Base-by-base conservation (phyloP, 2,329 filamentous ascomycete genomes). In the Aspergillus uvarum region DNA sequence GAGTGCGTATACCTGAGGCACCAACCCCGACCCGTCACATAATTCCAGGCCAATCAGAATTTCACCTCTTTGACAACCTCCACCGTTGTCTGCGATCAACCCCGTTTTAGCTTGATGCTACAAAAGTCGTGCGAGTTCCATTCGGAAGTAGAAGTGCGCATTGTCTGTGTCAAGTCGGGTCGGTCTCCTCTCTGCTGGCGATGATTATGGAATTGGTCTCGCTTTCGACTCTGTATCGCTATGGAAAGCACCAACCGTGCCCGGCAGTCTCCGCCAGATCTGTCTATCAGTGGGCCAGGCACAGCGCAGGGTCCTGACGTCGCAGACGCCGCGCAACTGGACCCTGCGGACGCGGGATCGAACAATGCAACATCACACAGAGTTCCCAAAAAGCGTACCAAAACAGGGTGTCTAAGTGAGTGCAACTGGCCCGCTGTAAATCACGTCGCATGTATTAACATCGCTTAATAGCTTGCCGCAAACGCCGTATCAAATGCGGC, bases 401-500 rank as follows among this genome's bases (percentile, higher is more conserved):
- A 97, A 79, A 96, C 93, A 2, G 93, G 93, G 14, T 97, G 93
- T 74, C 78, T 96, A 62, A 97, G 89, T 92, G 83, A 75, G 89
- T 63, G 24, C 29, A 31, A 11, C 50, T 35, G 10, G 51, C 14
- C 14, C 22, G 22, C 22, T 2, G 38, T 44, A 16, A 19, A 44
- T 44, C n/a, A 16, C n/a, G 19, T 19, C 12, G 7, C 32, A 50
- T 52, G 44, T 26, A 59, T 61, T 65, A 55, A 62, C 67, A n/a
- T 29, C 35, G 12, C 59, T 32, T 35, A 52, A 58, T 65, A 93
- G 90, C 95, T 59, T 99, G 95, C 78, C 89, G 95, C 64, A 94
- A 91, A 77, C 89, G 95, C 56, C 90, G 95, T 63, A 98, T 99
- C 77, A 99, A 98, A 78, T 99, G 95, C 76, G 95, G 95, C 63